Percentiles rank a stretch among this genome's conserved stretches.
Conservation (phyloP, 768 basidiomycete genomes). For the Hygrophoropsis aurantiaca region DNA sequence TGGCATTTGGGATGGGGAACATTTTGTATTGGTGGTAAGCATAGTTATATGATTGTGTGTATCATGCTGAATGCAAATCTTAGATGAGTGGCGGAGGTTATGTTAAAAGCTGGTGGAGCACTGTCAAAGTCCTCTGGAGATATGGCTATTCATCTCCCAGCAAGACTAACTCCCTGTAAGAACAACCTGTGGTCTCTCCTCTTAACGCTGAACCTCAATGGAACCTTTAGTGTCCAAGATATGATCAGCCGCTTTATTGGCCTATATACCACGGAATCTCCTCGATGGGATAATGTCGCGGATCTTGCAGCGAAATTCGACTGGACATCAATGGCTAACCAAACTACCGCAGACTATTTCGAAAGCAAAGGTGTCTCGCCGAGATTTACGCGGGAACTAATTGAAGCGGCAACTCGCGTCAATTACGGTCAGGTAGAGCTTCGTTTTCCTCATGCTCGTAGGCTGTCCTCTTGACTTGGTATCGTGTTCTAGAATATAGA, state of each 20-base stretch:
- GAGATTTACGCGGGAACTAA: slow-evolving; percentile 67
- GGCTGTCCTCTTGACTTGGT: neutral
- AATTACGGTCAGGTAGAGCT: slow-evolving; percentile 74
- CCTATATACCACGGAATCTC: slow-evolving; percentile 55
- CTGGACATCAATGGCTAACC: slow-evolving; percentile 49
- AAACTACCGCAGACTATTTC: slow-evolving; percentile 59
- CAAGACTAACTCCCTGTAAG: slow-evolving; percentile 56
- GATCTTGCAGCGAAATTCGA: slow-evolving; percentile 53
- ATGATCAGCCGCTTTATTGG: slow-evolving; percentile 52
- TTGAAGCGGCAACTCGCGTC: slow-evolving; percentile 79
- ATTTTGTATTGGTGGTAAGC: slow-evolving; percentile 65
- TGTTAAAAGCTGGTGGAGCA: slow-evolving; percentile 62
- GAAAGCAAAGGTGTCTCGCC: slow-evolving; percentile 50
- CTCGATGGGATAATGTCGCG: slow-evolving; percentile 63
- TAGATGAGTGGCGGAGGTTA: slow-evolving; percentile 43
- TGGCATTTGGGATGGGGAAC: slow-evolving; percentile 83
- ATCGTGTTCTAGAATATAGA: slow-evolving; percentile 53
- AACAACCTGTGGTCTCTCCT: neutral
- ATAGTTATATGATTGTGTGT: neutral
- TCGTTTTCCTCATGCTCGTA: neutral
- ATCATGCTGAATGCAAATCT: slow-evolving; percentile 2
- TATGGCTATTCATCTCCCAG: slow-evolving; percentile 68
- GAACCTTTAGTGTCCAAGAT: slow-evolving; percentile 45
- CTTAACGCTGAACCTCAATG: neutral
- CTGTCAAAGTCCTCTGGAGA: slow-evolving; percentile 70